Conservation (phyloP, 495 filamentous ascomycete genomes). For the Aspergillus hancockii region DNA sequence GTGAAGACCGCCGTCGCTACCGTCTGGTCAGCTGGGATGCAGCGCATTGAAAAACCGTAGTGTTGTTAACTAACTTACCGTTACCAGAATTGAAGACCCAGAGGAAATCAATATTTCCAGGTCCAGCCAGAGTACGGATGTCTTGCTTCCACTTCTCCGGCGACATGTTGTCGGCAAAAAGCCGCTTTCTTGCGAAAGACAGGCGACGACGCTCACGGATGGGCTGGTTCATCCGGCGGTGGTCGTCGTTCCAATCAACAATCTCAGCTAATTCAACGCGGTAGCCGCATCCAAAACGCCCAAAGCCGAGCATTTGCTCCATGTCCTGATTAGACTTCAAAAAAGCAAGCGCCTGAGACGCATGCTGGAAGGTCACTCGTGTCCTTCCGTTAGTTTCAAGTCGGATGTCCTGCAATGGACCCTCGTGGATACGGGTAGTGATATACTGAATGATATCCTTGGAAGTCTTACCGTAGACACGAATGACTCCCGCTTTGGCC, state of each 20-base stretch:
- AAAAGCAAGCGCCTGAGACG: conserved; percentile 29
- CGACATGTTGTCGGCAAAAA: conserved; percentile 32
- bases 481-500: conserved; percentile 31
- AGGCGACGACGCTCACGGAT: conserved; percentile 38
- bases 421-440: conserved; percentile 35
- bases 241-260: conserved; percentile 34
- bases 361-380: conserved; percentile 32
- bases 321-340: conserved; percentile 30
- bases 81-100: conserved; percentile 41
- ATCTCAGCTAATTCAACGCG: conserved; percentile 27
- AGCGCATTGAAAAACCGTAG: background rate
- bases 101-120: conserved; percentile 33
- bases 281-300: conserved; percentile 32
- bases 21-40: conserved; percentile 8
- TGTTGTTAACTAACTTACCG: conserved; percentile 24
- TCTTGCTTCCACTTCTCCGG: conserved; percentile 34
- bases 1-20: conserved; percentile 39
- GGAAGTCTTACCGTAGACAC: conserved; percentile 21
- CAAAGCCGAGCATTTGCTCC: conserved; percentile 22
- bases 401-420: conserved; percentile 31
- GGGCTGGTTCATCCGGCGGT: conserved; percentile 35
- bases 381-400: conserved; percentile 25
- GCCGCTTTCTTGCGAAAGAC: conserved; percentile 34
- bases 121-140: conserved; percentile 29
- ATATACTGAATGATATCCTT: conserved; percentile 25